Percentiles rank a stretch among this genome's conserved stretches.
Evolutionary conservation across 208 protist species (phyloP).

Genomic region (Acanthamoeba quina): DNA sequence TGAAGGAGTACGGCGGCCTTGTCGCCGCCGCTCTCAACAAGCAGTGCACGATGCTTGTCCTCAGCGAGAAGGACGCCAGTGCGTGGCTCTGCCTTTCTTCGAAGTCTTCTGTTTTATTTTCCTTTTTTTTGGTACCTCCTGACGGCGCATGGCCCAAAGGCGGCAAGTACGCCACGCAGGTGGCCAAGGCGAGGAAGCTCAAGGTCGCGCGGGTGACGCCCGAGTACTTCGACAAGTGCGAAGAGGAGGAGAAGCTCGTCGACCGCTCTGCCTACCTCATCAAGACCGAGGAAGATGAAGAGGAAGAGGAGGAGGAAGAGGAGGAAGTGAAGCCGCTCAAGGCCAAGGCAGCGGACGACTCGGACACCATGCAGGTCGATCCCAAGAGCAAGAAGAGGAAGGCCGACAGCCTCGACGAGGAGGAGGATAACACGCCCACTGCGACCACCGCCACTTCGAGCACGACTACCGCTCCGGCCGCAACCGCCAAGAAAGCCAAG

Average conservation of each 20-base stretch:
- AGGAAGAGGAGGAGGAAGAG: slow-evolving; percentile 15
- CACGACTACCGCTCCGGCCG: neutral
- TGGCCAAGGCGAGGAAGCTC: slow-evolving; percentile 15
- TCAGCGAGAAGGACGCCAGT: slow-evolving; percentile 27
- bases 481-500: slow-evolving; percentile 13
- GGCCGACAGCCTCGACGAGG: neutral
- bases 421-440: neutral
- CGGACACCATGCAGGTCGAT: neutral
- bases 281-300: slow-evolving; percentile 18
- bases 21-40: slow-evolving; percentile 13
- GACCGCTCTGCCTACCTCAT: neutral
- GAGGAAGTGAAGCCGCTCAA: neutral
- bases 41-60: slow-evolving; percentile 18
- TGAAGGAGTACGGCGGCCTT: slow-evolving; percentile 27
- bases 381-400: slow-evolving; percentile 1
- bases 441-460: neutral
- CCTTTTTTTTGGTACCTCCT: no score
- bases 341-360: neutral
- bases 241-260: slow-evolving; percentile 8
- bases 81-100: neutral
- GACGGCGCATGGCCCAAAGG: neutral
- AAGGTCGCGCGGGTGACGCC: neutral
- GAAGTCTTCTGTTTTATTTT: neutral
- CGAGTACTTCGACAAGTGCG: slow-evolving; percentile 20
- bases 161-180: neutral